Base-by-base conservation (phyloP, 2,329 filamentous ascomycete genomes). In the Cadophora malorum region DNA sequence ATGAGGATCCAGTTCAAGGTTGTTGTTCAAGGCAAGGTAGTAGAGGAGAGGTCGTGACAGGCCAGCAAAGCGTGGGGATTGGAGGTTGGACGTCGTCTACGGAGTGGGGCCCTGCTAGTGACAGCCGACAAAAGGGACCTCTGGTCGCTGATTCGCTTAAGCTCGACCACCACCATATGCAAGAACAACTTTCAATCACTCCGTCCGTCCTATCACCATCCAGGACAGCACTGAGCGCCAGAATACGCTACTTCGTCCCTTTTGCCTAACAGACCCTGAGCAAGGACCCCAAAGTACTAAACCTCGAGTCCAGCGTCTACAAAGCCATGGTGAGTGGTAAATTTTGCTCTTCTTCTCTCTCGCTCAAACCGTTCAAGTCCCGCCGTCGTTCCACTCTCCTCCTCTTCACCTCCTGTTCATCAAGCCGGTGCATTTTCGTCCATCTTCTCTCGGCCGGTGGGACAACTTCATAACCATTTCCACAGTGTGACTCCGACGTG, bases 271-370 rank as follows among this genome's bases (percentile, higher is more conserved):
- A 58, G 25, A 9, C 53, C 63, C 25, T 12, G 21, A 59, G 35
- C 35, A 60, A 35, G 53, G 60, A 58, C 64, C 62, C 41, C 47
- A 63, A 65, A 64, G 14, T 64, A 71, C 68, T 71, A 70, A 72
- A 69, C 35, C 53, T 63, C 58, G 67, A 47, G 58, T 49, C 25
- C 68, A 71, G 72, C 74, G 74, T 72, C 71, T 74, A 76, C 74
- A 74, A 75, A 69, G 61, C 38, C 69, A 50, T 71, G 70, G 67
- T 75, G 74, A 74, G 63, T 73, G 73, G 74, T 68, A 71, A 53
- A 52, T 50, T 21, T 41, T n/a, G 3, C 61, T 63, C 21, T 47
- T 52, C 33, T 21, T 47, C 19, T 35, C 25, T 59, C 50, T 58
- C 35, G 31, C 45, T 62, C 38, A 49, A 53, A 41, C n/a, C 21